phyloP scores from a whole-genome alignment of 768 basidiomycete species.

The Arthromyces matolae region DNA sequence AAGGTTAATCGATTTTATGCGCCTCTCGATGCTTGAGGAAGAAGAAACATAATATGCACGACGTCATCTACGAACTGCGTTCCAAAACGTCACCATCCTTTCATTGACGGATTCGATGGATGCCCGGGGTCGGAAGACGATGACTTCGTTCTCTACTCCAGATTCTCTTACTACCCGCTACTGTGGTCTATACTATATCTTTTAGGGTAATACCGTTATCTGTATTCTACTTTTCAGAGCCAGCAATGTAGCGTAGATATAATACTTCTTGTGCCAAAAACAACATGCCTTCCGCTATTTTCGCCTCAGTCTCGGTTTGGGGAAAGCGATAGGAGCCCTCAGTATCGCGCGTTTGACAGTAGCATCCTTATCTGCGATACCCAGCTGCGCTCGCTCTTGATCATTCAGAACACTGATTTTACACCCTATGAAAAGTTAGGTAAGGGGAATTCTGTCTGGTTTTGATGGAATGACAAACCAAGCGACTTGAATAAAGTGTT shows the following conservation, averaged over 20 bases:
- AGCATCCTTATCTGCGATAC: slow-evolving; percentile 59
- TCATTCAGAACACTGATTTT: slow-evolving; percentile 54
- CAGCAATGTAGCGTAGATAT: too few relatives aligned
- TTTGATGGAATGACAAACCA: slow-evolving; percentile 36
- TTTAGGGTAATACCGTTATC: neutral
- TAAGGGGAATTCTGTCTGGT: neutral
- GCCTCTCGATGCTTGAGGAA: neutral
- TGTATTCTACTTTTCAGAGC: neutral
- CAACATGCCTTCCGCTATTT: too few relatives aligned
- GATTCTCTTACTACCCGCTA: too few relatives aligned
- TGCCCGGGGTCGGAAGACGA: too few relatives aligned
- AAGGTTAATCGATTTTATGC: slow-evolving; percentile 3
- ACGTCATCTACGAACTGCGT: neutral
- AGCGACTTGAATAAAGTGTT: slow-evolving; percentile 73
- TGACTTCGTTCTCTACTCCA: too few relatives aligned
- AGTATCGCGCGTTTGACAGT: slow-evolving; percentile 71
- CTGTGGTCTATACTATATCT: too few relatives aligned
- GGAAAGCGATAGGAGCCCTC: slow-evolving; percentile 76
- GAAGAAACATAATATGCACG: neutral
- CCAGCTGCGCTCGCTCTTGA: slow-evolving; percentile 65
- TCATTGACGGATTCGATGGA: too few relatives aligned
- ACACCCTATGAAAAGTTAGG: slow-evolving; percentile 51
- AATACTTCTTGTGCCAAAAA: too few relatives aligned
- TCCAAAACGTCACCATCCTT: too few relatives aligned
- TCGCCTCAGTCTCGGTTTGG: slow-evolving; percentile 50